Evolutionary conservation across 2,329 filamentous ascomycete genomes (phyloP).

Genomic region (Diaporthe sp.): DNA sequence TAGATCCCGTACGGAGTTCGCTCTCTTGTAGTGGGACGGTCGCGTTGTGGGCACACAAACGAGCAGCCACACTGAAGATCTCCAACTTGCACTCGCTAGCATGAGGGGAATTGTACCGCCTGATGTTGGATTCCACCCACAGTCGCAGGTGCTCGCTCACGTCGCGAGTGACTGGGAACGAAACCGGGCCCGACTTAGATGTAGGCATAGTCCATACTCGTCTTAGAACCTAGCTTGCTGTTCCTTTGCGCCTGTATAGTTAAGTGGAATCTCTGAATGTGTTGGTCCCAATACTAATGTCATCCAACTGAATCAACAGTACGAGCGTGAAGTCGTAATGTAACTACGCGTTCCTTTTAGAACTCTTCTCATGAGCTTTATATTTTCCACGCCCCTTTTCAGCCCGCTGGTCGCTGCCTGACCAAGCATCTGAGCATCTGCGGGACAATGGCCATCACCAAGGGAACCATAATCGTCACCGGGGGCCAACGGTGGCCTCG

Average conservation of each 20-base stretch:
- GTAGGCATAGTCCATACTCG: neutral
- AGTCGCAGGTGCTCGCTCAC: neutral
- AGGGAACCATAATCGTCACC: conserved; percentile 3
- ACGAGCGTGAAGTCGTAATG: too few species aligned
- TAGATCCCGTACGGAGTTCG: neutral
- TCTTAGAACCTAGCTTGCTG: neutral
- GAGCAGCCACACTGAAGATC: neutral
- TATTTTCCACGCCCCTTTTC: neutral
- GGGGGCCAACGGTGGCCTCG: neutral
- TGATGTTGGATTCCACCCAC: too few species aligned
- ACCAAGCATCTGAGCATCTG: neutral
- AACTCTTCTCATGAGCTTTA: neutral
- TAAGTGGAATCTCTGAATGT: neutral
- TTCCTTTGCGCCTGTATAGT: neutral
- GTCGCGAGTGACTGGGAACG: neutral
- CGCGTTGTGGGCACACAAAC: neutral
- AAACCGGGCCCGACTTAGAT: neutral
- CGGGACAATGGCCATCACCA: neutral
- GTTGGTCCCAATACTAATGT: too few species aligned
- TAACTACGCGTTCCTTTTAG: neutral
- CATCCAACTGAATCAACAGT: neutral
- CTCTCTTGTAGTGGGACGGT: neutral
- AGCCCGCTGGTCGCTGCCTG: neutral
- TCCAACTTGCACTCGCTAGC: neutral
- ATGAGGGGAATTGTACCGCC: neutral